Percentiles rank a stretch among this genome's conserved stretches.
Evolutionary conservation across 2,329 filamentous ascomycete genomes (phyloP).

Genomic region (Paecilomyces sp.): DNA sequence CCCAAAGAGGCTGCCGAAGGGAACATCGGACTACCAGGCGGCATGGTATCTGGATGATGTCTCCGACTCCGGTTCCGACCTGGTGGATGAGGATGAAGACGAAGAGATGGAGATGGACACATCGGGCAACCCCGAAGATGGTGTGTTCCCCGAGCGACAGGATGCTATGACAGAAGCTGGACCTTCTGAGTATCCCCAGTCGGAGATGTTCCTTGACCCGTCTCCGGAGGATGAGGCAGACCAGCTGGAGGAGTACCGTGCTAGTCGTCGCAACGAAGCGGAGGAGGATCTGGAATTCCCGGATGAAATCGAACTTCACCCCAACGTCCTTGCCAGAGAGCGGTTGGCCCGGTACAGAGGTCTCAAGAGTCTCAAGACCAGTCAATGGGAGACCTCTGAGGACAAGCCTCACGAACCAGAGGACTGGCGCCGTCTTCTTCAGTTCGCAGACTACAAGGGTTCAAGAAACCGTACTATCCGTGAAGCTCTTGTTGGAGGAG

Average conservation of each 20-base stretch:
- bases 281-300: conserved; percentile 93
- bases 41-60: conserved; percentile 86
- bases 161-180: conserved; percentile 65
- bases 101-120: conserved; percentile 47
- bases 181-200: conserved; percentile 85
- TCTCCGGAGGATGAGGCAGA: conserved; percentile 76
- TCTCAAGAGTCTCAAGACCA: conserved; percentile 82
- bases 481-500: conserved; percentile 83
- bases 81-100: conserved; percentile 61
- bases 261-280: conserved; percentile 69
- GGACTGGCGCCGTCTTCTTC: conserved; percentile 79
- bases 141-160: conserved; percentile 51
- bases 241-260: conserved; percentile 74
- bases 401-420: conserved; percentile 81
- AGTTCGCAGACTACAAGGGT: conserved; percentile 82
- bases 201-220: conserved; percentile 79
- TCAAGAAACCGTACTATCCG: conserved; percentile 68
- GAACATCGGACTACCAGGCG: conserved; percentile 88
- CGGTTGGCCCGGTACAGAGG: conserved; percentile 80
- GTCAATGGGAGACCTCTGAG: conserved; percentile 81
- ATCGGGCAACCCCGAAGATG: conserved; percentile 70
- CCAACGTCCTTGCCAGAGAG: conserved; percentile 78
- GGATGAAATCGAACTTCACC: conserved; percentile 91
- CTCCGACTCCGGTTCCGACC: conserved; percentile 78
- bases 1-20: conserved; percentile 74